Percentiles rank a stretch among this genome's conserved stretches.
Evolutionary conservation across 73 alveolate species (phyloP).

Genomic region (Breviolum minutum): DNA sequence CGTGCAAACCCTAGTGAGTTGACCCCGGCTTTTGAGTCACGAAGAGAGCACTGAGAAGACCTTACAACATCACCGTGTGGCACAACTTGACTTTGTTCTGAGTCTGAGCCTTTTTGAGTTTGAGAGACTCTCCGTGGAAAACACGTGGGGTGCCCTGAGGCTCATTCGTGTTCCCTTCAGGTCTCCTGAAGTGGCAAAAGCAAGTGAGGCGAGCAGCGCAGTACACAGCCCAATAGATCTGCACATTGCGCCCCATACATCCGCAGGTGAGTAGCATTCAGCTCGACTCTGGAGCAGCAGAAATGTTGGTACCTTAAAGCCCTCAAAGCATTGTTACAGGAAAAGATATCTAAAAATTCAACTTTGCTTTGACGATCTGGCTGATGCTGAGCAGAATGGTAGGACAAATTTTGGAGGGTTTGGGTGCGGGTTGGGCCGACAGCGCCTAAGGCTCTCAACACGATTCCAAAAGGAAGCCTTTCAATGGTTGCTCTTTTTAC

Average conservation of each 20-base stretch:
- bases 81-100: too few relatives aligned
- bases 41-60: too few relatives aligned
- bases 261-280: slow-evolving; percentile 78
- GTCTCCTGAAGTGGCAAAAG: slow-evolving; percentile 77
- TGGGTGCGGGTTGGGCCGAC: background rate
- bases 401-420: background rate
- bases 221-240: background rate
- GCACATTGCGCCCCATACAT: background rate
- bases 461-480: slow-evolving; percentile 67
- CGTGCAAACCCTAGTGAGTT: background rate
- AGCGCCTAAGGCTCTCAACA: slow-evolving; percentile 46
- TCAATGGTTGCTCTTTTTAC: slow-evolving; percentile 83
- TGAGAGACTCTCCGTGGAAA: too few relatives aligned
- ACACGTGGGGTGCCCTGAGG: background rate
- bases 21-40: too few relatives aligned
- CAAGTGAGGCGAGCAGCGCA: slow-evolving; percentile 40
- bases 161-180: slow-evolving; percentile 88
- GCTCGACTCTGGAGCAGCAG: slow-evolving; percentile 70
- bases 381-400: background rate
- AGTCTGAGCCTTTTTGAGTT: too few relatives aligned
- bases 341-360: too few relatives aligned
- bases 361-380: background rate
- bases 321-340: background rate
- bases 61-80: too few relatives aligned
- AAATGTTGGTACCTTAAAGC: slow-evolving; percentile 12